Conservation (phyloP, 1,139 yeast genomes). For the Saccharomycopsis phalli region DNA sequence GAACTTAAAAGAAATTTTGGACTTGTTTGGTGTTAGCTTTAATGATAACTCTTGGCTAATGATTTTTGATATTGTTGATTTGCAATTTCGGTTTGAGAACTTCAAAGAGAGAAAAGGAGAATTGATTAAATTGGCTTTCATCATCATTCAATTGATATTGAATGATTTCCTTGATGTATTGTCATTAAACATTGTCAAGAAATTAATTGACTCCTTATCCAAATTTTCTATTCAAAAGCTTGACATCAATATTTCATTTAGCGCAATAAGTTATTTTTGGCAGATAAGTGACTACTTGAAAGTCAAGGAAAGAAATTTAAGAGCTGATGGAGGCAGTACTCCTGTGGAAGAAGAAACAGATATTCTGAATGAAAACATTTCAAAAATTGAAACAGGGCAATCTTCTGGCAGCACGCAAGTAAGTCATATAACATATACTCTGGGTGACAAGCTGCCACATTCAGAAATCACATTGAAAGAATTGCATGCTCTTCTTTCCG, state of each 20-base stretch:
- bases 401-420: not conserved
- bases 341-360: slow-evolving; percentile 10
- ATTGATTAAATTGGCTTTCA: slow-evolving; percentile 60
- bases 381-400: slow-evolving; percentile 23
- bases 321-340: slow-evolving; percentile 1
- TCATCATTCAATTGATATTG: slow-evolving; percentile 69
- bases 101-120: slow-evolving; percentile 34
- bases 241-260: slow-evolving; percentile 81
- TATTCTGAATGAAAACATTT: slow-evolving; percentile 24
- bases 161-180: slow-evolving; percentile 73
- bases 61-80: slow-evolving; percentile 59
- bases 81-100: slow-evolving; percentile 46
- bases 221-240: slow-evolving; percentile 61
- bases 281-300: slow-evolving; percentile 69
- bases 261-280: slow-evolving; percentile 91
- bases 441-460: slow-evolving; percentile 15
- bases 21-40: slow-evolving; percentile 59
- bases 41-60: slow-evolving; percentile 57
- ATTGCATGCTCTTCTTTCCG: slow-evolving; percentile 7
- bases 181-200: slow-evolving; percentile 53
- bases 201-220: slow-evolving; percentile 61
- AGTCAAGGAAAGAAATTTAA: slow-evolving; percentile 7
- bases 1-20: slow-evolving; percentile 61
- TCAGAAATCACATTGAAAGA: slow-evolving; percentile 14
- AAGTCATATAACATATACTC: slow-evolving; percentile 2